A percentile compares a stretch with the other conserved stretches of the same genome.
phyloP scores from a whole-genome alignment of 2,329 filamentous ascomycete genomes.

The Chalara sp. region DNA sequence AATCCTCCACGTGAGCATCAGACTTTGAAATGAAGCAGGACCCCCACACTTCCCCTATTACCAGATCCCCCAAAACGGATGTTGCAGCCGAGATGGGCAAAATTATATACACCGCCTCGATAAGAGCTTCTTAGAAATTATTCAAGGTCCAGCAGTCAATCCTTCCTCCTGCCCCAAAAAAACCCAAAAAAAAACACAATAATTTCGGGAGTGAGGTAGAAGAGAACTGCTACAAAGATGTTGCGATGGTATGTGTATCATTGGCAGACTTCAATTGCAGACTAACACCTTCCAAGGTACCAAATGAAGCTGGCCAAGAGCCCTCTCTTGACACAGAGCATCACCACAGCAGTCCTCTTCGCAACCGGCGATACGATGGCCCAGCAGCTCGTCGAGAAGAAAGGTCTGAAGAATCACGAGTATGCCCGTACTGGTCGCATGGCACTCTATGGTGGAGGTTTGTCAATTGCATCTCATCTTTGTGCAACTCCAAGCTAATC shows the following conservation, averaged over 20 bases:
- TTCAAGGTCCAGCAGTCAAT: not conserved
- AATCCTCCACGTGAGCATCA: no score
- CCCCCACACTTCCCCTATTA: no score
- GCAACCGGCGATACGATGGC: slow-evolving; percentile 85
- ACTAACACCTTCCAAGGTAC: slow-evolving; percentile 54
- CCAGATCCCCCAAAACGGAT: no score
- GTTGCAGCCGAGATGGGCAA: no score
- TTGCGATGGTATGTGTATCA: slow-evolving; percentile 22
- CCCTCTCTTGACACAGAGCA: slow-evolving; percentile 82
- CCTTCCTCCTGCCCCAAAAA: not conserved
- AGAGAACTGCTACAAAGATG: slow-evolving; percentile 18
- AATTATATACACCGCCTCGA: no score
- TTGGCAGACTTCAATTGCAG: not conserved
- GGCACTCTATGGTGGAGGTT: slow-evolving; percentile 72
- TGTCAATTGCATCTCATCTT: slow-evolving; percentile 19
- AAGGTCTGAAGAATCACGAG: slow-evolving; percentile 71
- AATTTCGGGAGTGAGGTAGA: not conserved
- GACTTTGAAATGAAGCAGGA: no score
- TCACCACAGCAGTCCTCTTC: slow-evolving; percentile 89
- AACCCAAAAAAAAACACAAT: not conserved
- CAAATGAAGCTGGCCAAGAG: slow-evolving; percentile 72
- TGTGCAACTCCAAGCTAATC: slow-evolving; percentile 10
- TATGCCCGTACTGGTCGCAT: slow-evolving; percentile 66
- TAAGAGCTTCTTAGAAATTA: no score
- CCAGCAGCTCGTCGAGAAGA: slow-evolving; percentile 84